A percentile compares a stretch with the other conserved stretches of the same genome.
Conservation (phyloP, 768 basidiomycete genomes). For the Pisolithus marmoratus region DNA sequence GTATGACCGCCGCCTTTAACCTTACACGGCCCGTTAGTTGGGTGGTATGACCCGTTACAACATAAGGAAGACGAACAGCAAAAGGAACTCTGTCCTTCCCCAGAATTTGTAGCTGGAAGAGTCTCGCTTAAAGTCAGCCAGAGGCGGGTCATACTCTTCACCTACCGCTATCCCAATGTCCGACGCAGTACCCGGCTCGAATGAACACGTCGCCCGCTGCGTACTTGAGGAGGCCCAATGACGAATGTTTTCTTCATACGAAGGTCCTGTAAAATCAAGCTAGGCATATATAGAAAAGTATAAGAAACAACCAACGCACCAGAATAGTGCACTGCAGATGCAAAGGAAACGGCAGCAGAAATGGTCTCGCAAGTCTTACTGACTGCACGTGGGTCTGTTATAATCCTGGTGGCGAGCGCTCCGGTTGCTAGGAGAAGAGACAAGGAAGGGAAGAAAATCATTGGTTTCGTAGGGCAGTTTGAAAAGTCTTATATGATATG, state of each 20-base stretch:
- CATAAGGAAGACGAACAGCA: constrained; percentile 8
- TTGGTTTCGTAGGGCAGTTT: too few relatives aligned
- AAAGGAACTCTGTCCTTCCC: constrained; percentile 38
- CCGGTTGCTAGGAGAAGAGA: too few relatives aligned
- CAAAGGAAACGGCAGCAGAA: constrained; percentile 31
- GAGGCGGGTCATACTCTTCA: not conserved
- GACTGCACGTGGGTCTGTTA: not conserved
- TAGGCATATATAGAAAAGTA: not conserved
- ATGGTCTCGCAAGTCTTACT: constrained; percentile 32
- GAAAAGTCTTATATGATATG: too few relatives aligned
- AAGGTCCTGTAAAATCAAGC: constrained; percentile 1
- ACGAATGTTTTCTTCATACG: constrained; percentile 37
- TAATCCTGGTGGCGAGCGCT: too few relatives aligned
- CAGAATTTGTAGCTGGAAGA: constrained; percentile 15
- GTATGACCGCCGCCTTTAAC: constrained; percentile 57
- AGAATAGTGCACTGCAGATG: constrained; percentile 41
- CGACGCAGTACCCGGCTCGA: constrained; percentile 49
- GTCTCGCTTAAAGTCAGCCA: not conserved
- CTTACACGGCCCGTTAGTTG: constrained; percentile 18
- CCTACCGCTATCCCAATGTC: constrained; percentile 47
- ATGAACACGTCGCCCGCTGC: constrained; percentile 43
- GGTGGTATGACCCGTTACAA: constrained; percentile 17
- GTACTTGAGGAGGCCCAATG: constrained; percentile 52
- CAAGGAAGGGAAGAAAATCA: too few relatives aligned
- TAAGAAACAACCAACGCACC: constrained; percentile 20